phyloP scores from a whole-genome alignment of 2,329 filamentous ascomycete species.

The Hypomyces perniciosus region DNA sequence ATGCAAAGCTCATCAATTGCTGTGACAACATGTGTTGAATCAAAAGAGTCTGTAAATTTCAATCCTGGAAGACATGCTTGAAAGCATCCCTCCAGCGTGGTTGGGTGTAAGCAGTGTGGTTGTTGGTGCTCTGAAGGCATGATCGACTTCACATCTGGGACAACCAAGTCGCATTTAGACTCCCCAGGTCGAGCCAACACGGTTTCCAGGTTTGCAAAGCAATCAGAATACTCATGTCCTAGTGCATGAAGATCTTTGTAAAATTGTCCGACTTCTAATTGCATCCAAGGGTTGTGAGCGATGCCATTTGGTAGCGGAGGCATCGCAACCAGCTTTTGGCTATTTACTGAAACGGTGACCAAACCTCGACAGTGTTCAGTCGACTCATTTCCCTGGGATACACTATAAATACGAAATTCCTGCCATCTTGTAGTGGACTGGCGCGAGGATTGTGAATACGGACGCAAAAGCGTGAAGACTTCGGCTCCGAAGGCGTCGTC shows the following conservation, averaged over 20 bases:
- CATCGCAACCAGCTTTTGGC: not conserved
- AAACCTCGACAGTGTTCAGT: constrained; percentile 12
- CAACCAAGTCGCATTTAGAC: constrained; percentile 5
- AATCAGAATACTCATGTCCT: constrained; percentile 10
- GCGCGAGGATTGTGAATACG: constrained; percentile 5
- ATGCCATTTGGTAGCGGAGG: not conserved
- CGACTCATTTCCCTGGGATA: constrained; percentile 10
- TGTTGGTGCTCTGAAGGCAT: constrained; percentile 13
- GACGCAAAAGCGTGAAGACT: constrained; percentile 10
- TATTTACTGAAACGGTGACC: constrained; percentile 2
- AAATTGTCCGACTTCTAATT: not conserved
- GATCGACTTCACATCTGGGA: constrained; percentile 11
- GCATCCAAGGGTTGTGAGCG: not conserved
- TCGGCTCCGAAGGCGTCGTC: constrained; percentile 12
- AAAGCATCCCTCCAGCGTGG: constrained; percentile 12
- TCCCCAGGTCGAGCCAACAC: constrained; percentile 5
- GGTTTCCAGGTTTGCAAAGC: constrained; percentile 9
- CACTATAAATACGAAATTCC: constrained; percentile 11
- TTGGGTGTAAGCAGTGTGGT: constrained; percentile 13
- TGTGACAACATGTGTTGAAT: constrained; percentile 5
- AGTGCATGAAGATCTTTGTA: constrained; percentile 8
- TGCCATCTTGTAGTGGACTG: constrained; percentile 8
- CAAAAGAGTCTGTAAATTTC: not conserved
- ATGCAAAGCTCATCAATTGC: constrained; percentile 11
- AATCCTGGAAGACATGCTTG: constrained; percentile 5